Base-by-base conservation (phyloP, 768 basidiomycete genomes). In the Cantharellus anzutake region DNA sequence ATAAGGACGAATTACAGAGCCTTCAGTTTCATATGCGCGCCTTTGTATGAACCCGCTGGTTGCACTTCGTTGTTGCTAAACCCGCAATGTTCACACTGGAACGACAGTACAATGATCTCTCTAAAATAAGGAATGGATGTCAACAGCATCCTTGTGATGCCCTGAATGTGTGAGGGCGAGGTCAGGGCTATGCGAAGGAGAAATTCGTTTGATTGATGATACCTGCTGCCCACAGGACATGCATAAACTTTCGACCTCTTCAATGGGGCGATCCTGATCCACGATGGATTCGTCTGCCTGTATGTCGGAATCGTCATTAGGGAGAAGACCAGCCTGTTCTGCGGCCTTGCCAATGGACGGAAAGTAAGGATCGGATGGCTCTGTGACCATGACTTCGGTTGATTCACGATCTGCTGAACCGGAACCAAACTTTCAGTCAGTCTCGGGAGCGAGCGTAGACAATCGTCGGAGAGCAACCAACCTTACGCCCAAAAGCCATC, bases 51-150 rank as follows among this genome's bases (percentile, higher is more conserved):
- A 3, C 87, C 86, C 0, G 96, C 96, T 4, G 87, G 80, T 66
- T 97, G 91, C 51, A 94, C 83, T 71, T 98, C 94, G 69, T 94
- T 99, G 71, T 99, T 98, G 44, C 76, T 70, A 63, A 76, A 71
- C 4, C 91, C 92, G 66, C 96, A 99, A 66, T 91, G 83, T 60
- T 94, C 89, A 68, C 96, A 99, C 60, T 84, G 79, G 74, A 99
- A 99, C 42, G 90, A 93, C 82, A 94, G 91, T 62, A 98, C 80
- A 63, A 99, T 86, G 57, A 98, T 83, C 69, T 99, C 89, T 51
- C 80, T 76, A 75, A 98, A 98, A 74, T 82, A 98, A 0, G 96
- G 96, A 56, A 99, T 99, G 2, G 83, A 81, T 0, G 93, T 97
- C 56, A 99, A 74, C 65, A 99, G 79, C 65, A 99, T 71, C 50